Evolutionary conservation across 164 flowering plant species (phyloP).

Genomic region (Houttuynia cordata): DNA sequence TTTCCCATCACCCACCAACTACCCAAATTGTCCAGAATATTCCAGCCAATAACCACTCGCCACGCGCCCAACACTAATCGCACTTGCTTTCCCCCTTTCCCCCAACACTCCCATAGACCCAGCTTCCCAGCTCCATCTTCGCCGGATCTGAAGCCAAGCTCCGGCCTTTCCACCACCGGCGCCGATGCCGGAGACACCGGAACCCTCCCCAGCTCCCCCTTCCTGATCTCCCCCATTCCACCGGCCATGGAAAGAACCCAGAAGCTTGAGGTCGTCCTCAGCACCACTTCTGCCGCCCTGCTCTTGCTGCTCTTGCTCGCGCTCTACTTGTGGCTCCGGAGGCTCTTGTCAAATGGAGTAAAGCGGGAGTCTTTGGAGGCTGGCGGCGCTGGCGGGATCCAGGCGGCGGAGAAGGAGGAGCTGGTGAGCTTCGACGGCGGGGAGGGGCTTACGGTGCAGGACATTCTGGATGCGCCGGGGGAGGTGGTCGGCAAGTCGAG

Average conservation of each 20-base stretch:
- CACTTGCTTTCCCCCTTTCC: no score
- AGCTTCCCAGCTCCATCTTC: no score
- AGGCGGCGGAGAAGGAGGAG: conserved; percentile 27
- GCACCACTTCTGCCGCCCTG: background rate
- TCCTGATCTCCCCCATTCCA: no score
- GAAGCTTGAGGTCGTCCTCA: background rate
- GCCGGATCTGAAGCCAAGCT: no score
- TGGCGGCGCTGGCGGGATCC: conserved; percentile 12
- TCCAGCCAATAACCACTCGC: no score
- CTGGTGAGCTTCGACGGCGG: conserved; percentile 56
- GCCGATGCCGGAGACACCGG: no score
- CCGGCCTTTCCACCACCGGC: no score
- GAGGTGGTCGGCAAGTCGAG: conserved; percentile 89
- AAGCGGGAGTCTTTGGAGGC: conserved; percentile 8
- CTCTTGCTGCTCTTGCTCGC: background rate
- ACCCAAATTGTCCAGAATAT: no score
- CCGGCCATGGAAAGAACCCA: background rate
- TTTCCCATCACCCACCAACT: no score
- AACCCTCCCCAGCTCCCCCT: no score
- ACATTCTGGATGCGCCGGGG: conserved; percentile 87
- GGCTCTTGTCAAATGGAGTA: background rate
- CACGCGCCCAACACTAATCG: no score
- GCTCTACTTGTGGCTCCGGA: conserved; percentile 8
- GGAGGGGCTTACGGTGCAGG: conserved; percentile 46
- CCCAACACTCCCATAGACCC: no score